Conservation (phyloP, 345 rosid species). For the Turnera subulata region DNA sequence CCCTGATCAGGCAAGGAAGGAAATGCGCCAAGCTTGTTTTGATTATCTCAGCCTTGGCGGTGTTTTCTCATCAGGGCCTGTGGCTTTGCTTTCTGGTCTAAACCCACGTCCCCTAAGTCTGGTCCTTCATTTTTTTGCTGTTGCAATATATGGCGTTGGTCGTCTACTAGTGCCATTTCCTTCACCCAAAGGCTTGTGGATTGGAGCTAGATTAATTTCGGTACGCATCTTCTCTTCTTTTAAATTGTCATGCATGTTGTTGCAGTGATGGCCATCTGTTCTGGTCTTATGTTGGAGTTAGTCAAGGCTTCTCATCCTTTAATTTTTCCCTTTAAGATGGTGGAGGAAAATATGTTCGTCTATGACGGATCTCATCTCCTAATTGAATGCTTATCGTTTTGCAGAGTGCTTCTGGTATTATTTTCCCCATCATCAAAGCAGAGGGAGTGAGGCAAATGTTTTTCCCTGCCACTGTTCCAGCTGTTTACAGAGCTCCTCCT, state of each 20-base stretch:
- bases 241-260: no score
- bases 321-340: no score
- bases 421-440: constrained; percentile 21
- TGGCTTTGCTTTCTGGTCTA: constrained; percentile 20
- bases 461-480: constrained; percentile 16
- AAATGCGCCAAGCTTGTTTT: constrained; percentile 19
- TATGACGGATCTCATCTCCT: no score
- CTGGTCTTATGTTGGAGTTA: no score
- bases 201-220: constrained; percentile 17
- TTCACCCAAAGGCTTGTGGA: constrained; percentile 15
- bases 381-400: no score
- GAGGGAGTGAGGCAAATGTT: constrained; percentile 24
- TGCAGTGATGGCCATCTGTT: no score
- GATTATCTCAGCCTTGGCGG: constrained; percentile 24
- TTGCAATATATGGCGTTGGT: constrained; percentile 20
- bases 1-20: constrained; percentile 21
- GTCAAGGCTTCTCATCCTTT: no score
- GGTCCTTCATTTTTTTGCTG: constrained; percentile 20
- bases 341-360: no score
- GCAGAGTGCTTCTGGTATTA: constrained; percentile 17
- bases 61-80: constrained; percentile 15
- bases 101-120: constrained; percentile 17
- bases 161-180: constrained; percentile 20
- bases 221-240: constrained; percentile 1
- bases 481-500: constrained; percentile 17